phyloP scores from a whole-genome alignment of 1,284 basidiomycete species.

The Somion occarium region DNA sequence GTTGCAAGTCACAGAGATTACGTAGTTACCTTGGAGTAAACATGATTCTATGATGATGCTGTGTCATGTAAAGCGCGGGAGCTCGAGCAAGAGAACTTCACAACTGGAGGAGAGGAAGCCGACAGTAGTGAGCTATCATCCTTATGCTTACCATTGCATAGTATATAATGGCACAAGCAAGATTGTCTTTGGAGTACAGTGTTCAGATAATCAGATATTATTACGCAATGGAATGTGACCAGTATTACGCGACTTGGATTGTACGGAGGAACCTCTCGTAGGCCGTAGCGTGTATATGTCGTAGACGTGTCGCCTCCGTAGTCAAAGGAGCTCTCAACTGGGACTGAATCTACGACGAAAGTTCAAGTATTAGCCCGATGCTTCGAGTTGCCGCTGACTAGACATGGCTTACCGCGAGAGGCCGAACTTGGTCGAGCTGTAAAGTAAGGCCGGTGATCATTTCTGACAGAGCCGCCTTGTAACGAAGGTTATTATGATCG shows the following conservation, averaged over 20 bases:
- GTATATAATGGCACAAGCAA: too few species aligned
- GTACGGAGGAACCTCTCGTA: constrained; percentile 42
- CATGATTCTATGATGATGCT: too few species aligned
- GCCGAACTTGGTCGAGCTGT: constrained; percentile 54
- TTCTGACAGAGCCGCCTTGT: constrained; percentile 65
- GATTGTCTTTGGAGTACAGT: too few species aligned
- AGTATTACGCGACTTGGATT: constrained; percentile 27
- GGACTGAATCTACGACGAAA: constrained; percentile 28
- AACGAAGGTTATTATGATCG: constrained; percentile 51
- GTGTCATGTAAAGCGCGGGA: too few species aligned
- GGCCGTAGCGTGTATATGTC: constrained; percentile 47
- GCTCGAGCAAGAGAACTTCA: too few species aligned
- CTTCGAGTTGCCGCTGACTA: background rate
- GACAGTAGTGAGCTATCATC: too few species aligned
- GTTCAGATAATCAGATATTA: too few species aligned
- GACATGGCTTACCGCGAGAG: constrained; percentile 47
- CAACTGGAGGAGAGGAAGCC: too few species aligned
- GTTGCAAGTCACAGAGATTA: too few species aligned
- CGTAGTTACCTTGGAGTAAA: too few species aligned
- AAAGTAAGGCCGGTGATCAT: constrained; percentile 66
- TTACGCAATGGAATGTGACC: background rate
- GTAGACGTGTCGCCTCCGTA: constrained; percentile 44
- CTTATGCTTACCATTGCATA: too few species aligned
- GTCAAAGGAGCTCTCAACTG: constrained; percentile 38
- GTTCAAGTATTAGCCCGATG: background rate